Percentiles rank a stretch among this genome's conserved stretches.
Conservation (phyloP, 768 basidiomycete species). For the Termitomyces sp. region DNA sequence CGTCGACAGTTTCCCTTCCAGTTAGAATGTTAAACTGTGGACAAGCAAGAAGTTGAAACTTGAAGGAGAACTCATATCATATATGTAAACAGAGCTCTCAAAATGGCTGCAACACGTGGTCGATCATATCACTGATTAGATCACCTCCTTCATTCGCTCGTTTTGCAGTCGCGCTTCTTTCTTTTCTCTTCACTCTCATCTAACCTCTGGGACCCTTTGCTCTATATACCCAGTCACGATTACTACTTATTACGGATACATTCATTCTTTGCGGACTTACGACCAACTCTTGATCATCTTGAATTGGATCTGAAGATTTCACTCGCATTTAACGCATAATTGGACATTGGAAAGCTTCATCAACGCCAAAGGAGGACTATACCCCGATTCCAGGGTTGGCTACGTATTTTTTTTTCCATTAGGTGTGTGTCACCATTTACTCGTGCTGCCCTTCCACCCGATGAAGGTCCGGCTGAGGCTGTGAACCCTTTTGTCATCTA, state of each 20-base stretch:
- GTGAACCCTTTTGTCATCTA: neutral
- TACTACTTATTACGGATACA: neutral
- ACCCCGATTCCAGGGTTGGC: neutral
- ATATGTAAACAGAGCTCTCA: no score
- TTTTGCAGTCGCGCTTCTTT: neutral
- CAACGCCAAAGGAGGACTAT: neutral
- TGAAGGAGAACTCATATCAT: no score
- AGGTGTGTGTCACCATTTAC: neutral
- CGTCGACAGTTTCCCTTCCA: no score
- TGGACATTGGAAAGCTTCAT: neutral
- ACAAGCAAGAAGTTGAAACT: no score
- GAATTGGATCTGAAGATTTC: neutral
- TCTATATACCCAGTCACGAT: neutral
- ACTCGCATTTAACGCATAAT: neutral
- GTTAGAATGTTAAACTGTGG: no score
- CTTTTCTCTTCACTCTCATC: neutral
- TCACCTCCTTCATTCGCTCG: neutral
- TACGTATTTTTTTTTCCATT: slow-evolving; percentile 2
- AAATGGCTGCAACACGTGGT: neutral
- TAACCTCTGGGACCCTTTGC: neutral
- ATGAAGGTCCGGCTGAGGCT: slow-evolving; percentile 4
- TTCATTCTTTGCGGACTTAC: neutral
- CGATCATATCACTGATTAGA: slow-evolving; percentile 9
- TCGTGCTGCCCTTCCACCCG: neutral
- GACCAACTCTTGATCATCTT: neutral